Conservation (phyloP, 2,329 filamentous ascomycete genomes). For the Pseudocercospora crystallina region DNA sequence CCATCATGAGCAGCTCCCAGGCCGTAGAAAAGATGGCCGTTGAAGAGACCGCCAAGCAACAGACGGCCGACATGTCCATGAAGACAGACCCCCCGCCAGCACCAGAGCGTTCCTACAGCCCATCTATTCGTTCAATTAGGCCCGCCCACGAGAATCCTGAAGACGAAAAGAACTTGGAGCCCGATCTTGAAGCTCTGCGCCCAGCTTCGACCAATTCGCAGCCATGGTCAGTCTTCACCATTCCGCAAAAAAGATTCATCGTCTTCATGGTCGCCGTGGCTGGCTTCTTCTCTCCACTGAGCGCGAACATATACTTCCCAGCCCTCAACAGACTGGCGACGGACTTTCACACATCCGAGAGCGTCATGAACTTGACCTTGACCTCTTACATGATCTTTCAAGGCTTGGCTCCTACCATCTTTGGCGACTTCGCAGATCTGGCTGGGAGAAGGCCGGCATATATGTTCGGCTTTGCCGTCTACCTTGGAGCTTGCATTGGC, state of each 20-base stretch:
- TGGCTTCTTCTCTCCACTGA: conserved; percentile 54
- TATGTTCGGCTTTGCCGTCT: conserved; percentile 26
- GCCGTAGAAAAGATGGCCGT: too few species aligned
- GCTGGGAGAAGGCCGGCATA: conserved; percentile 26
- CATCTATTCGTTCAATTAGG: neutral
- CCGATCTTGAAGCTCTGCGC: conserved; percentile 23
- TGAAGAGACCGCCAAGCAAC: too few species aligned
- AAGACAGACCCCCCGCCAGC: too few species aligned
- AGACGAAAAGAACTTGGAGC: neutral
- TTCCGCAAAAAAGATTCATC: conserved; percentile 22
- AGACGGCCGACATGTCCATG: too few species aligned
- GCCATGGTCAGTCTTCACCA: conserved; percentile 37
- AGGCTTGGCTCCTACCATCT: conserved; percentile 41
- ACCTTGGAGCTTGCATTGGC: conserved; percentile 26
- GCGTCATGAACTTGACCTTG: conserved; percentile 50
- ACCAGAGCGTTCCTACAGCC: too few species aligned
- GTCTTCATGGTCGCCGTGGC: conserved; percentile 39
- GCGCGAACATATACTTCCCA: conserved; percentile 56
- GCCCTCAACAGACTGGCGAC: conserved; percentile 51
- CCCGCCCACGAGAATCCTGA: conserved; percentile 1
- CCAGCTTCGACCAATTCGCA: conserved; percentile 18
- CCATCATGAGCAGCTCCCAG: too few species aligned
- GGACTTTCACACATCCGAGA: conserved; percentile 46
- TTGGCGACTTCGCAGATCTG: conserved; percentile 26
- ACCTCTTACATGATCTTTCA: conserved; percentile 62